These are phyloP conservation scores for Cladosporium oxysporum DNA, from an alignment of 2,329 filamentous ascomycete species.

Conservation along the genomic window DNA sequence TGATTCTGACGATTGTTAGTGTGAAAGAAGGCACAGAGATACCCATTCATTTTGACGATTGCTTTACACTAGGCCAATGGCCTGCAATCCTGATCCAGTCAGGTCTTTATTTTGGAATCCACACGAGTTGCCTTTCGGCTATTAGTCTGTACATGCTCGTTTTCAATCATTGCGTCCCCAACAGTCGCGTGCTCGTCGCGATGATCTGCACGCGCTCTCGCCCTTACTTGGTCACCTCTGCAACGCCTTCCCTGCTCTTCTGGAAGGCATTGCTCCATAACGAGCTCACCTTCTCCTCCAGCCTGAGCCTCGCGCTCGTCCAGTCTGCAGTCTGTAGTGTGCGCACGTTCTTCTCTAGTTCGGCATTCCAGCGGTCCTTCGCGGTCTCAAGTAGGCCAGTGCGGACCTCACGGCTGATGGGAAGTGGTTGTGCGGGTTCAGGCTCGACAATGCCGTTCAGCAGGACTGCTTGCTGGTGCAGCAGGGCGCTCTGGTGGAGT, in stretches of 20 bases:
- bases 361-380: conserved; percentile 53
- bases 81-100: conserved; percentile 18
- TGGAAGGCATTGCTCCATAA: conserved; percentile 37
- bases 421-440: conserved; percentile 41
- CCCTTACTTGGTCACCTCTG: conserved; percentile 8
- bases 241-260: conserved; percentile 25
- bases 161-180: neutral
- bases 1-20: neutral
- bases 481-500: conserved; percentile 46
- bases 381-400: conserved; percentile 48
- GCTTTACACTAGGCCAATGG: neutral
- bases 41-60: neutral
- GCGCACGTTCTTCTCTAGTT: conserved; percentile 47
- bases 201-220: neutral
- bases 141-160: conserved; percentile 10
- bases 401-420: conserved; percentile 41
- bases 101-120: conserved; percentile 13
- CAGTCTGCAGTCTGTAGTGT: conserved; percentile 49
- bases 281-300: conserved; percentile 43
- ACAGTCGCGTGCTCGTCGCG: too few relatives aligned
- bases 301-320: conserved; percentile 42
- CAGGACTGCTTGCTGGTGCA: conserved; percentile 49
- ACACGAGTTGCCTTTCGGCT: conserved; percentile 3
- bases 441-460: conserved; percentile 49
- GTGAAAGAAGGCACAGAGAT: neutral